Evolutionary conservation across 176 grass and related monocot species (phyloP).

Genomic region (Zizania latifolia): DNA sequence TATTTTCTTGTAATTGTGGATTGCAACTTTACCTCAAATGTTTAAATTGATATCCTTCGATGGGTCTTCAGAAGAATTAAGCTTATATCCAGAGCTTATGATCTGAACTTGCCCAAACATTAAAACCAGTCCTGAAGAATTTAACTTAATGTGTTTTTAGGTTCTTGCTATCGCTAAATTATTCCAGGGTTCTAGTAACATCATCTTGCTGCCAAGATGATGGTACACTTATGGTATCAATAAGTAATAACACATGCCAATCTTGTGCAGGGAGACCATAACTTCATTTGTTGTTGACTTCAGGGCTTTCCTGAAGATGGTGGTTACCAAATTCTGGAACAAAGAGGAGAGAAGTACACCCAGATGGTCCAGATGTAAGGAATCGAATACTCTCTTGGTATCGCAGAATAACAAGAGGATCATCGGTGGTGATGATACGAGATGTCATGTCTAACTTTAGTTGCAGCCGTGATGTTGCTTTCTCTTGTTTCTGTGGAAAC

Average conservation of each 20-base stretch:
- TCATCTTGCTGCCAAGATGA: not conserved
- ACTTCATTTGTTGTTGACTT: conserved; percentile 91
- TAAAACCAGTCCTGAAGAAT: not conserved
- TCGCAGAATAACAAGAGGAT: conserved; percentile 61
- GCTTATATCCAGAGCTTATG: not conserved
- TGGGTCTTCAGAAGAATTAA: not conserved
- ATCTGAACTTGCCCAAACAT: not conserved
- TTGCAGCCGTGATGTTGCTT: not conserved
- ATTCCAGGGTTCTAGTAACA: conserved; percentile 6
- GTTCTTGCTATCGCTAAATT: conserved; percentile 2
- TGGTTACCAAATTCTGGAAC: conserved; percentile 60
- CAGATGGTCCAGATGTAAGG: conserved; percentile 72
- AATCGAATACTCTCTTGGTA: conserved; percentile 51
- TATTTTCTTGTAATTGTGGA: not conserved
- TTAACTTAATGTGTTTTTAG: not conserved
- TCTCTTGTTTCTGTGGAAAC: not conserved
- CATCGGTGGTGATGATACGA: conserved; percentile 33
- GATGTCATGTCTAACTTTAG: conserved; percentile 41
- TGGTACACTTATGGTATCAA: not conserved
- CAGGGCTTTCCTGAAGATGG: conserved; percentile 83
- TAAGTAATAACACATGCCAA: conserved; percentile 29
- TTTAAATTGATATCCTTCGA: not conserved
- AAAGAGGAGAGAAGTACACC: conserved; percentile 49
- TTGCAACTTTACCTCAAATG: not conserved
- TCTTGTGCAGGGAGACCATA: conserved; percentile 80